Percentiles rank a stretch among this genome's conserved stretches.
phyloP scores from a whole-genome alignment of 1,284 basidiomycete species.

The Schizophyllum commune region DNA sequence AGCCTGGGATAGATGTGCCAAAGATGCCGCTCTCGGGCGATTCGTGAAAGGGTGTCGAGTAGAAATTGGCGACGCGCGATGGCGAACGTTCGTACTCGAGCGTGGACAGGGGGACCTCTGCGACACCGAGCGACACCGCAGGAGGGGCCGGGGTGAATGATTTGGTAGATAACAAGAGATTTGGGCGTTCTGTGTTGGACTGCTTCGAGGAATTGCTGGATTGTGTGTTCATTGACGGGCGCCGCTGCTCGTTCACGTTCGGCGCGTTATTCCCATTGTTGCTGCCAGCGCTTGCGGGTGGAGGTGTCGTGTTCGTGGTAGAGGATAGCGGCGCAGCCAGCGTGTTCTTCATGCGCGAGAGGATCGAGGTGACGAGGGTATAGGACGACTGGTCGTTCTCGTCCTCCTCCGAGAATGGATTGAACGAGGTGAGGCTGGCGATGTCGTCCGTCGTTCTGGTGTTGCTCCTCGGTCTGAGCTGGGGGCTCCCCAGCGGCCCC shows the following conservation, averaged over 20 bases:
- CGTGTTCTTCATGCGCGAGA: slow-evolving; percentile 72
- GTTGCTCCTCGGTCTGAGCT: slow-evolving; percentile 33
- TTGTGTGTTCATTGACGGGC: slow-evolving; percentile 42
- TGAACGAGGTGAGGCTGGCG: slow-evolving; percentile 69
- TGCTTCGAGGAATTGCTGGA: slow-evolving; percentile 40
- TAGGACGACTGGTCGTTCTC: slow-evolving; percentile 79
- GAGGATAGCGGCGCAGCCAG: slow-evolving; percentile 57
- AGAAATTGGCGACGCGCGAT: slow-evolving; percentile 41
- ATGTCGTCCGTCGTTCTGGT: slow-evolving; percentile 46
- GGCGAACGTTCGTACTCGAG: slow-evolving; percentile 54
- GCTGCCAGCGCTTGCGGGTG: slow-evolving; percentile 10
- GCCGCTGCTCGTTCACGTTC: slow-evolving; percentile 35
- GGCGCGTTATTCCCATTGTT: neutral
- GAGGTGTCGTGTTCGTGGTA: slow-evolving; percentile 18
- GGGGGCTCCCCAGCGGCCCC: neutral
- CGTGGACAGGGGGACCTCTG: slow-evolving; percentile 61
- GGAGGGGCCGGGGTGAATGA: slow-evolving; percentile 62
- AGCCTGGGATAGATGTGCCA: slow-evolving; percentile 74
- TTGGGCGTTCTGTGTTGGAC: slow-evolving; percentile 43
- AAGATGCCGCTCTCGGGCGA: slow-evolving; percentile 49
- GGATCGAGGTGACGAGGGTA: slow-evolving; percentile 66
- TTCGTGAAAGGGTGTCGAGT: slow-evolving; percentile 42
- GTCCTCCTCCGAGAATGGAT: slow-evolving; percentile 81
- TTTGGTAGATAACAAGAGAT: slow-evolving; percentile 43
- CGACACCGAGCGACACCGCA: slow-evolving; percentile 74